Conservation (phyloP, 768 basidiomycete species). For the Lyophyllum semitale region DNA sequence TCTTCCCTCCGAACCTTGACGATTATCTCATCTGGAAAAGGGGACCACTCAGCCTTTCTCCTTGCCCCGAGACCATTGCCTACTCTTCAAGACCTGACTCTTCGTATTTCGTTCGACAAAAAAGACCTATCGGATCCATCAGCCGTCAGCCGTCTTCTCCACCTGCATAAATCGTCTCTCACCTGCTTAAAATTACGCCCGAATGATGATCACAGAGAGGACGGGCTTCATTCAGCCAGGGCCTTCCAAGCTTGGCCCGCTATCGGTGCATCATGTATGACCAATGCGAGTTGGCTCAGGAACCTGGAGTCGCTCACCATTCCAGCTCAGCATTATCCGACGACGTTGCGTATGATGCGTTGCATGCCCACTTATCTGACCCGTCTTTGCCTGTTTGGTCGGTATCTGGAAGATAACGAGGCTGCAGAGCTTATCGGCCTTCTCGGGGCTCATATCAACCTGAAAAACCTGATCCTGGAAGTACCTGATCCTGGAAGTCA, state of each 20-base stretch:
- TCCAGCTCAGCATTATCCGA: conserved; percentile 18
- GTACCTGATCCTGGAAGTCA: conserved; percentile 25
- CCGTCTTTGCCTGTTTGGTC: conserved; percentile 23
- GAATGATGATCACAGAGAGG: not conserved
- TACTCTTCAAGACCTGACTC: conserved; percentile 22
- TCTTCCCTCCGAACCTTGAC: conserved; percentile 28
- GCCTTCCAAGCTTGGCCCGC: conserved; percentile 6
- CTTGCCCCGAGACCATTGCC: conserved; percentile 26
- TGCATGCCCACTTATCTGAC: conserved; percentile 26
- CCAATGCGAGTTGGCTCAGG: conserved; percentile 4
- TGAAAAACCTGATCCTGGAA: conserved; percentile 25
- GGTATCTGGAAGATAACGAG: conserved; percentile 24
- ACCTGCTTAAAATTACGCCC: conserved; percentile 24
- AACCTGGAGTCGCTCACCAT: conserved; percentile 25
- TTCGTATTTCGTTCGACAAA: conserved; percentile 23
- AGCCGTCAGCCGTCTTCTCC: conserved; percentile 21
- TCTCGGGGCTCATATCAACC: conserved; percentile 21
- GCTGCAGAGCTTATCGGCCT: conserved; percentile 21
- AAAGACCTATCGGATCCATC: conserved; percentile 25
- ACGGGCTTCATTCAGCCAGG: not conserved
- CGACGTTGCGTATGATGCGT: conserved; percentile 23
- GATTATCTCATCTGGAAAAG: conserved; percentile 31
- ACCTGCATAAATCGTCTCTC: conserved; percentile 19
- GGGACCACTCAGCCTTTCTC: conserved; percentile 36
- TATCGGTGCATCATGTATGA: conserved; percentile 5